Base-by-base conservation (phyloP, 2,329 filamentous ascomycete genomes). In the Fusarium guadeloupense region DNA sequence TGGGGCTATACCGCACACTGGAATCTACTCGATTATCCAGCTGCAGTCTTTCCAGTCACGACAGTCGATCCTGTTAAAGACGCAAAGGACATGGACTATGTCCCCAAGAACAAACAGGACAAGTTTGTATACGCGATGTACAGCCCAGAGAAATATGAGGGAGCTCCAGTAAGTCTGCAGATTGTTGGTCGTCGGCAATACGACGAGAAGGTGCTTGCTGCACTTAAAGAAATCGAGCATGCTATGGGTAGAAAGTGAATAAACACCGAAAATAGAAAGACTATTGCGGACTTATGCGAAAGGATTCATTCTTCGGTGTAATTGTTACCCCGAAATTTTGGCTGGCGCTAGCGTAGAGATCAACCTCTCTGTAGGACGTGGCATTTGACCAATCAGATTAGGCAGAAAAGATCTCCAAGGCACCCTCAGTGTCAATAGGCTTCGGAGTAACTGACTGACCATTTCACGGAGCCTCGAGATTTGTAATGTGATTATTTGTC, bases 11-110 rank as follows among this genome's bases (percentile, higher is more conserved):
- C 86, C 0, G 76, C 81, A 1, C 82, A 87, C 58, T 91, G 87
- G 86, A 91, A 91, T 69, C 66, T 90, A 35, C 79, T 91, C 2
- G 87, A 91, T 70, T 89, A 89, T 70, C 85, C 88, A 1, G 82
- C 80, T 9, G 72, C 83, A 3, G 80, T 86, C 0, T 89, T 91
- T 68, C 88, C 88, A 0, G 84, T 83, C 1, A 72, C 71, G 5
- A 69, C 58, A 2, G 72, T 72, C 3, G 67, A 72, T 25, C 64
- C 68, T 0, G 14, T 42, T 9, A 69, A 66, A 37, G 72, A 74
- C n/a, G 25, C 34, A 12, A 68, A 68, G 43, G 61, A 72, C 10
- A 8, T 40, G 2, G 14, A 26, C 2, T 73, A 74, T 19, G 52
- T 64, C 9, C 71, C 71, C 1, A 69, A 69, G 49, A 74, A 71